Evolutionary conservation across 2,329 filamentous ascomycete genomes (phyloP).

Genomic region (Pleomassaria siparia): DNA sequence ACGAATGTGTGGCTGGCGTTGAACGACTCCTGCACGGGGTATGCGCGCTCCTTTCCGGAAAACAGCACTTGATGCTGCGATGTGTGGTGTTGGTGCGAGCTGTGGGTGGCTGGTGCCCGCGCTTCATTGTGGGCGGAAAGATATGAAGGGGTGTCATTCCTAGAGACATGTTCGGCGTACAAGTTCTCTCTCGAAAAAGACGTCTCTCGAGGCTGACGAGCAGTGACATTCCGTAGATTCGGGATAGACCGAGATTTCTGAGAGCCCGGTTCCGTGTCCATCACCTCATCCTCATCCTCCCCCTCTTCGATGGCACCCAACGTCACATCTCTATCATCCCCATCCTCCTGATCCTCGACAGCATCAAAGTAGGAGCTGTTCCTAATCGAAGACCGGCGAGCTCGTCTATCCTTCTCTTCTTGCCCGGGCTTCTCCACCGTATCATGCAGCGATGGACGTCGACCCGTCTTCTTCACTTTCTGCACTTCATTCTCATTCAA

Average conservation of each 20-base stretch:
- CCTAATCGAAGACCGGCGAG: not conserved
- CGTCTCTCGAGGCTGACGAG: not conserved
- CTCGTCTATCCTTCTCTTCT: no score
- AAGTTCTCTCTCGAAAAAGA: no score
- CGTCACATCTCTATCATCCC: not conserved
- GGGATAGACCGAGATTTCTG: not conserved
- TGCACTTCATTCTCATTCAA: no score
- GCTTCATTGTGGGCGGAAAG: no score
- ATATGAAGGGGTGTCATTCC: no score
- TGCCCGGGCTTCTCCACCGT: no score
- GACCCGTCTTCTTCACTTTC: no score
- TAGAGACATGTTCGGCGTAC: no score
- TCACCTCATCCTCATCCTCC: not conserved
- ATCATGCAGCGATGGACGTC: no score
- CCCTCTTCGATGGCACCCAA: not conserved
- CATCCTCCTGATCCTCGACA: not conserved
- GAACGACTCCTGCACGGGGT: not conserved
- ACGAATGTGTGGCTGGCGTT: not conserved
- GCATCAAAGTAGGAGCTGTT: constrained; percentile 6
- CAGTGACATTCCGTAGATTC: not conserved
- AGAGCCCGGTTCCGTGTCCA: not conserved
- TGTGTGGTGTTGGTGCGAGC: no score
- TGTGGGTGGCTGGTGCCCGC: no score
- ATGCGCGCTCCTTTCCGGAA: not conserved
- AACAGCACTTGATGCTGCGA: not conserved